Evolutionary conservation across 1,139 yeast genomes (phyloP).

Genomic region (Protomyces macrosporus): DNA sequence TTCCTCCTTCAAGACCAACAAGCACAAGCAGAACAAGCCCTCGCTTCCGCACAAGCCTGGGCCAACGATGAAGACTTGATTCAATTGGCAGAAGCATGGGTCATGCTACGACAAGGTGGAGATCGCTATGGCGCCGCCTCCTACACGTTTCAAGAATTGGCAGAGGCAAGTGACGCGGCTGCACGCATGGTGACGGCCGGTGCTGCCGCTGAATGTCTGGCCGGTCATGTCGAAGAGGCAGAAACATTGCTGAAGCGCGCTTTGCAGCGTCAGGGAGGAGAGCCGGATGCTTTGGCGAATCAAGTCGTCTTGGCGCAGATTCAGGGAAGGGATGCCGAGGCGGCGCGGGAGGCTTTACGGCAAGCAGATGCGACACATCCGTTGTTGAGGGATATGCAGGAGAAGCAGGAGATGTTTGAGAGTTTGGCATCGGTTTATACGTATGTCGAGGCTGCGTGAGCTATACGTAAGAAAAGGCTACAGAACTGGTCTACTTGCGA

Average conservation of each 20-base stretch:
- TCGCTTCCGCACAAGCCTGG: conserved; percentile 44
- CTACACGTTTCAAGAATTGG: conserved; percentile 69
- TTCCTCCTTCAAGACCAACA: conserved; percentile 38
- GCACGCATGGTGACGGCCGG: conserved; percentile 46
- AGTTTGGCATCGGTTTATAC: conserved; percentile 53
- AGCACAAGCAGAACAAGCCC: conserved; percentile 38
- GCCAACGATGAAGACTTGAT: conserved; percentile 63
- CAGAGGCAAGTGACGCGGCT: conserved; percentile 45
- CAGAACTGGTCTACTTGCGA: conserved; percentile 48
- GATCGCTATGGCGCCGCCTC: conserved; percentile 55
- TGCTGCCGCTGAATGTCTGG: conserved; percentile 46
- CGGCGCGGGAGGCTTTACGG: conserved; percentile 40
- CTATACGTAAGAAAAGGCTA: no score
- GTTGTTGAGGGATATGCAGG: conserved; percentile 48
- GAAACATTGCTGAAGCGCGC: conserved; percentile 47
- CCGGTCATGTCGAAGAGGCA: conserved; percentile 49
- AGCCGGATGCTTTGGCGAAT: conserved; percentile 55
- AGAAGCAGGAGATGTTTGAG: conserved; percentile 53
- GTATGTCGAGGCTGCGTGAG: conserved; percentile 7
- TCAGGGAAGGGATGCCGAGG: conserved; percentile 37
- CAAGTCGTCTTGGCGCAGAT: conserved; percentile 52
- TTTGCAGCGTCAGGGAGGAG: conserved; percentile 39
- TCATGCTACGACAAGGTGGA: conserved; percentile 50
- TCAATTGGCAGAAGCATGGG: conserved; percentile 66
- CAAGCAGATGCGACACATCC: conserved; percentile 49